Evolutionary conservation across 176 grass and related monocot species (phyloP), one percentile per base, ranked within the genome.

Genomic region (Rhynchospora breviuscula): DNA sequence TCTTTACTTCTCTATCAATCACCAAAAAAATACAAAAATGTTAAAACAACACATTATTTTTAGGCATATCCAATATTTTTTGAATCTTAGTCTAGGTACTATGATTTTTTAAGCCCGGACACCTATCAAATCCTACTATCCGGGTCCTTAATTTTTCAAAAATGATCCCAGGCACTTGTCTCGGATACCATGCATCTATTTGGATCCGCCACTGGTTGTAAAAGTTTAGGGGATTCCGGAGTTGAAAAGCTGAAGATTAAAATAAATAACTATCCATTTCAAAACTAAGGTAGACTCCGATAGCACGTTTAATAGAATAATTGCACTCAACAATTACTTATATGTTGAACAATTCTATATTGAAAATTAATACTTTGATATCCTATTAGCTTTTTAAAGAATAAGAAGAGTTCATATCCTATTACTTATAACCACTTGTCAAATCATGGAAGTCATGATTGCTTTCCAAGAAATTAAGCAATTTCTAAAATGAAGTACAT

Each of bases 231-330:
- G 46, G 23, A 73, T 48, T 23, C n/a, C 49, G 3, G 2, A 73
- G 69, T 9, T 6, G 17, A 74, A 49, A 74, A 21, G 44, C 19
- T 14, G 4, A 23, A 12, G 46, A 74, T 49, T 22, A n/a, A 48
- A 48, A 21, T 72, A 72, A 22, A 23, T 12, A 73, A 51, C 3
- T 5, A 11, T 12, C 3, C n/a, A 49, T 73, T 12, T 67, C 6
- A 35, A 15, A 15, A 43, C 15, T 67, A 67, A 67, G 65, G 25
- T 12, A 23, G 31, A n/a, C 68, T 72, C 18, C 18, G 5, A 2
- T 48, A 4, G 25, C 69, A 73, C 69, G 69, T 51, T 73, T 73
- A 73, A 51, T 73, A 51, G 19, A 73, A 51, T 73, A 73, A 45
- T n/a, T 11, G 46, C 9, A 12, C 45, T 51, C 19, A 23, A 73